Conservation (phyloP, 1,284 basidiomycete species). For the Austroboletus sp. region DNA sequence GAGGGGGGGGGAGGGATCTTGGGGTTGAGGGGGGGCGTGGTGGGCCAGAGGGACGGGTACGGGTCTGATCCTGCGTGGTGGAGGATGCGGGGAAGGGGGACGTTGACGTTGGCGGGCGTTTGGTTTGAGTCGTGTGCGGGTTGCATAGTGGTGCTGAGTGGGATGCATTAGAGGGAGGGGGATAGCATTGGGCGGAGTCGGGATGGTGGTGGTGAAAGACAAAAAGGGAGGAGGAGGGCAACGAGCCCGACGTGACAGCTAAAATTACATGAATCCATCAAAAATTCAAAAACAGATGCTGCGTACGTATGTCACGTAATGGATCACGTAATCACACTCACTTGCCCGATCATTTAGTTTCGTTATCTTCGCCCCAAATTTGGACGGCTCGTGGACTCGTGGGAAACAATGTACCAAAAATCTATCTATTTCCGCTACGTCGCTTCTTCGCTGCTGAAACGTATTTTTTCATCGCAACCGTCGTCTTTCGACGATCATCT, state of each 20-base stretch:
- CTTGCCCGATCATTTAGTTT: conserved; percentile 20
- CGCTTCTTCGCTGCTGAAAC: conserved; percentile 36
- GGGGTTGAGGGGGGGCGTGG: conserved; percentile 10
- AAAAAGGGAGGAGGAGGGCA: conserved; percentile 31
- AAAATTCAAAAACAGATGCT: conserved; percentile 34
- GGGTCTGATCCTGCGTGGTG: conserved; percentile 37
- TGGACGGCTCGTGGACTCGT: not conserved
- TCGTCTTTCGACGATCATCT: too few species aligned
- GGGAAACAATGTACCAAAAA: not conserved
- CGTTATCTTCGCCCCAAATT: conserved; percentile 14
- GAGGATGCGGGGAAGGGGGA: conserved; percentile 27
- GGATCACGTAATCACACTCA: conserved; percentile 21
- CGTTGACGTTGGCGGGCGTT: conserved; percentile 44
- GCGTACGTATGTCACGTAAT: conserved; percentile 31
- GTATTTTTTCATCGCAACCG: conserved; percentile 24
- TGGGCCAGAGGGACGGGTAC: conserved; percentile 21
- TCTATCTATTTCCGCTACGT: conserved; percentile 10
- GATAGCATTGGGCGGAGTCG: conserved; percentile 21
- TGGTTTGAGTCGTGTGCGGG: conserved; percentile 51
- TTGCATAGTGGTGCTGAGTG: conserved; percentile 41
- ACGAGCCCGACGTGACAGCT: conserved; percentile 29
- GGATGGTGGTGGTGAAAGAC: conserved; percentile 33
- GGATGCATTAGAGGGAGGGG: conserved; percentile 25
- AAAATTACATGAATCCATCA: conserved; percentile 31
- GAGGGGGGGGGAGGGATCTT: conserved; percentile 17